A percentile compares a stretch with the other conserved stretches of the same genome.
Conservation (phyloP, 495 filamentous ascomycete species). For the Aspergillus bertholletiae region DNA sequence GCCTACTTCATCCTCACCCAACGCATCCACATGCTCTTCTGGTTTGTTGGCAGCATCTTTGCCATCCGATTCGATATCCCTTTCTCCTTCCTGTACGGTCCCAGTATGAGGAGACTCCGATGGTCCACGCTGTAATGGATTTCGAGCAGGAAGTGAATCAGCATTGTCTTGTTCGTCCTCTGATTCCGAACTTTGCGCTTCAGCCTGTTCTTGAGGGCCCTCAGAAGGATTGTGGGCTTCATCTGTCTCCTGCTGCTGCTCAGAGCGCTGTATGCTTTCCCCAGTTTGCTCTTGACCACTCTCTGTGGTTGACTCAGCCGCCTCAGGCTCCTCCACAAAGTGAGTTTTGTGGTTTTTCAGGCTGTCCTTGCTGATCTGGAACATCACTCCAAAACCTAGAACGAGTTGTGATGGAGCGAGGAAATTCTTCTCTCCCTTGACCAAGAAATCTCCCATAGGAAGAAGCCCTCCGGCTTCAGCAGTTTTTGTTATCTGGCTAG, state of each 20-base stretch:
- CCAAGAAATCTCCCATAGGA: conserved; percentile 68
- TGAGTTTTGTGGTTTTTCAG: conserved; percentile 73
- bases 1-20: conserved; percentile 16
- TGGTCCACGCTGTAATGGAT: conserved; percentile 29
- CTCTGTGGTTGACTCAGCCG: conserved; percentile 5
- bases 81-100: conserved; percentile 18
- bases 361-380: conserved; percentile 85
- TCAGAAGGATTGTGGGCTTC: background rate
- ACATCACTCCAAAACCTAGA: conserved; percentile 83
- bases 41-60: conserved; percentile 23
- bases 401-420: conserved; percentile 84
- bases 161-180: conserved; percentile 32
- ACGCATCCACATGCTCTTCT: conserved; percentile 20
- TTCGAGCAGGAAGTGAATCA: conserved; percentile 14
- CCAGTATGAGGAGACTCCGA: conserved; percentile 30
- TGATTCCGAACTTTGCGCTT: conserved; percentile 15
- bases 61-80: conserved; percentile 27
- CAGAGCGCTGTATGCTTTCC: background rate
- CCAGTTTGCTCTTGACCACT: background rate
- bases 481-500: conserved; percentile 83
- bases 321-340: conserved; percentile 26
- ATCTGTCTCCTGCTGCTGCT: background rate
- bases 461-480: conserved; percentile 76
- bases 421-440: conserved; percentile 84
- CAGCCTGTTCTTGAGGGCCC: conserved; percentile 10